Conservation (phyloP, 768 basidiomycete genomes). For the Leccinellum luteum region DNA sequence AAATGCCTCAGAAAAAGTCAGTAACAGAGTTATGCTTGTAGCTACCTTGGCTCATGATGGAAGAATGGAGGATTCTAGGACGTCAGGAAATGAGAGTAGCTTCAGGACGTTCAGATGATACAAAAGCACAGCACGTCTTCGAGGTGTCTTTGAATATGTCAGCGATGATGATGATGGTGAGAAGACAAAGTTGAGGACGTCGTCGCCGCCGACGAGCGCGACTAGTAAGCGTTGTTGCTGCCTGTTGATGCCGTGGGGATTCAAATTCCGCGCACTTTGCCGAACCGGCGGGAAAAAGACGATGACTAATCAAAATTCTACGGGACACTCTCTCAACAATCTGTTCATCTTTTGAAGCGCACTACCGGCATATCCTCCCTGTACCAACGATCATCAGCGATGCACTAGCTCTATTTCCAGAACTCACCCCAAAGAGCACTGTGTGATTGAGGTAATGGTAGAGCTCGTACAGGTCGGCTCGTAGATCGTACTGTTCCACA, state of each 20-base stretch:
- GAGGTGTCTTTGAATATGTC: not conserved
- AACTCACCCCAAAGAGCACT: constrained; percentile 69
- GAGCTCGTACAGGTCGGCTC: constrained; percentile 70
- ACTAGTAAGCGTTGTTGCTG: constrained; percentile 28
- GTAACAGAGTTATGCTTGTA: constrained; percentile 17
- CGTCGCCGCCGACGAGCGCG: constrained; percentile 20
- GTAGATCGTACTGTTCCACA: constrained; percentile 57
- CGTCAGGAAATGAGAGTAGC: not conserved
- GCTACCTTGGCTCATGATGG: constrained; percentile 33
- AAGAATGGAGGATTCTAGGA: not conserved
- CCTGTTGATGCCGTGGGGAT: constrained; percentile 16
- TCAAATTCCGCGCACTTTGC: constrained; percentile 14
- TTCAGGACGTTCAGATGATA: not conserved
- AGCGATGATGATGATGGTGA: constrained; percentile 8
- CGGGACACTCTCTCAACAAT: constrained; percentile 38
- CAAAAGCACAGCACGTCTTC: not conserved
- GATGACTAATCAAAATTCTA: constrained; percentile 14
- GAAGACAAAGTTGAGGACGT: constrained; percentile 17
- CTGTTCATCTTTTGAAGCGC: constrained; percentile 47
- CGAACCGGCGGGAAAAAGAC: not conserved
- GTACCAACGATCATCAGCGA: not conserved
- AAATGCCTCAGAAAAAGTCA: constrained; percentile 34
- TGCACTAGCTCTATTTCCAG: not conserved
- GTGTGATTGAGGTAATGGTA: constrained; percentile 86
- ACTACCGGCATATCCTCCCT: constrained; percentile 52